Conservation (phyloP, 345 rosid species). For the Sonneratia alba region DNA sequence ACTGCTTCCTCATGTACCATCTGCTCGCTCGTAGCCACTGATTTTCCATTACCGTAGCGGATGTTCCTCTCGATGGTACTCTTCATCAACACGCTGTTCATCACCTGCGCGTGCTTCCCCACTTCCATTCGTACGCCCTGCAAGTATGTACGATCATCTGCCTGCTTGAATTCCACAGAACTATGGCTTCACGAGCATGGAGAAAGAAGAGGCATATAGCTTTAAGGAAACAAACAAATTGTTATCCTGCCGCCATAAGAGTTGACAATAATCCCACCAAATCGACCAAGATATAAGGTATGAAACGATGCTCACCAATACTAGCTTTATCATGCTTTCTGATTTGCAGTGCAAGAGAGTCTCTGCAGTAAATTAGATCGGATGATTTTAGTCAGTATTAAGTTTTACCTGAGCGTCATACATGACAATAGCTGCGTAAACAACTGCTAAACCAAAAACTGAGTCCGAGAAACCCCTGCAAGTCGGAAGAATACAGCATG, state of each 20-base stretch:
- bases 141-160: conserved; percentile 3
- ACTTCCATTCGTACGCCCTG: conserved; percentile 95
- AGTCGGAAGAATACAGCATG: conserved; percentile 1
- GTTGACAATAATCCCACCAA: not conserved
- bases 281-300: not conserved
- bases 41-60: not conserved
- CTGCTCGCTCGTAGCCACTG: conserved; percentile 3
- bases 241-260: not conserved
- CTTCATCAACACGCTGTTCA: conserved; percentile 32
- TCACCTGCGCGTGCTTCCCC: conserved; percentile 64
- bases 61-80: not conserved
- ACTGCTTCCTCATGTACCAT: conserved; percentile 13
- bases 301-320: not conserved
- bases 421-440: conserved; percentile 82
- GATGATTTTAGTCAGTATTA: not conserved
- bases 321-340: not conserved
- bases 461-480: conserved; percentile 84
- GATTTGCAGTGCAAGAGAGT: not conserved
- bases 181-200: not conserved
- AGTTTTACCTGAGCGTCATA: conserved; percentile 70
- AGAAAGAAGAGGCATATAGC: not conserved
- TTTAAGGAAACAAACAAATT: not conserved
- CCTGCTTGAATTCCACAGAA: not conserved
- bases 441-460: conserved; percentile 59
- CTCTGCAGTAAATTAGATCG: not conserved